Evolutionary conservation across 2,329 filamentous ascomycete species (phyloP).

Genomic region (Colletotrichum sp.): DNA sequence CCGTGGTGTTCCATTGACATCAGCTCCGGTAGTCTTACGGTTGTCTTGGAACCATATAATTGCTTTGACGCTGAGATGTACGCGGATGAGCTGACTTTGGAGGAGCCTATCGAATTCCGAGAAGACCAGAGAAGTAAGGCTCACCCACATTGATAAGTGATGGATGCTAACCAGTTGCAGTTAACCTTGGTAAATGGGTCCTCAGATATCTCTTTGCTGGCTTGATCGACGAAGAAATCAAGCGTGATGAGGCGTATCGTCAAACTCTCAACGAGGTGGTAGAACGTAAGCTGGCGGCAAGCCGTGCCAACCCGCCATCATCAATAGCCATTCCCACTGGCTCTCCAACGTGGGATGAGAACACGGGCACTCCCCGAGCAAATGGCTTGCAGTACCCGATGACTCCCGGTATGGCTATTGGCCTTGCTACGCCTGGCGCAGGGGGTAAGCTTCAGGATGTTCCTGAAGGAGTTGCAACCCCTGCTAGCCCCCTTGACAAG

Average conservation of each 20-base stretch:
- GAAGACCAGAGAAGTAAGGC: conserved; percentile 90
- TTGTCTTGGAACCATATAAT: conserved; percentile 90
- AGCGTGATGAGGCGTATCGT: conserved; percentile 78
- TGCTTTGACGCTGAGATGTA: conserved; percentile 99
- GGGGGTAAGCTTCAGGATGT: conserved; percentile 48
- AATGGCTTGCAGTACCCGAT: conserved; percentile 66
- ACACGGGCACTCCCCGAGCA: conserved; percentile 57
- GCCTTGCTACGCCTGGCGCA: conserved; percentile 70
- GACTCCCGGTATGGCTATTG: conserved; percentile 81
- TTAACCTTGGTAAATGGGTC: conserved; percentile 97
- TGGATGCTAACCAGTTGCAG: conserved; percentile 45
- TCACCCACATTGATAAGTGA: neutral
- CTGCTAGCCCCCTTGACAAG: conserved; percentile 57
- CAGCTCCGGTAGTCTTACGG: conserved; percentile 88
- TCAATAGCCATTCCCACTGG: conserved; percentile 56
- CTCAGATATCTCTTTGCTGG: conserved; percentile 89
- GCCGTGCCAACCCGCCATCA: conserved; percentile 61
- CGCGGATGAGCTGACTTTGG: conserved; percentile 82
- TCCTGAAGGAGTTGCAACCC: conserved; percentile 50
- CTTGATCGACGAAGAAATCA: conserved; percentile 89
- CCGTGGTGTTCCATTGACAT: conserved; percentile 98
- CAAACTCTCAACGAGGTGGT: conserved; percentile 67
- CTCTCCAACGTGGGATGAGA: conserved; percentile 40
- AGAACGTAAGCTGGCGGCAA: conserved; percentile 62
- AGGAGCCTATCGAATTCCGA: conserved; percentile 78